Percentiles rank a stretch among this genome's conserved stretches.
These are phyloP conservation scores for Sesbania bispinosa DNA, from an alignment of 306 rosid species.

Conservation along the genomic window DNA sequence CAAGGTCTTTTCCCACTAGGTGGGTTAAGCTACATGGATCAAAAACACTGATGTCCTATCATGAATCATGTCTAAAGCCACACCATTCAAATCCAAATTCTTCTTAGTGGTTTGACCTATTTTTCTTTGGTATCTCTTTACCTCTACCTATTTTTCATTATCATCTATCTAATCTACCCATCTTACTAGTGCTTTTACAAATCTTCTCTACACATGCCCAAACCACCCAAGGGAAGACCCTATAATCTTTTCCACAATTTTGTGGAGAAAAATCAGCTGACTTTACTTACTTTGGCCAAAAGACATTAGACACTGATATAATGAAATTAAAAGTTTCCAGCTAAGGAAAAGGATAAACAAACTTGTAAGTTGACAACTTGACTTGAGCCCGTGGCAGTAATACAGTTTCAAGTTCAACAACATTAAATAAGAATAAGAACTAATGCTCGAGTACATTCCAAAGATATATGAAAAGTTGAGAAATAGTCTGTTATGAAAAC, in stretches of 20 bases:
- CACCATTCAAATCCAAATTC: neutral
- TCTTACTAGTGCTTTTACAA: neutral
- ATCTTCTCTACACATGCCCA: neutral
- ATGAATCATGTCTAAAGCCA: neutral
- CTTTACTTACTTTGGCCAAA: neutral
- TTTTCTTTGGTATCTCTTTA: neutral
- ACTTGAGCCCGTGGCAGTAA: neutral
- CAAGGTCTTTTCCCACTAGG: neutral
- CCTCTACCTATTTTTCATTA: neutral
- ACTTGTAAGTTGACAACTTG: neutral
- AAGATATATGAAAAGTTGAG: neutral
- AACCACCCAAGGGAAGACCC: neutral
- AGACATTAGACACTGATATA: neutral
- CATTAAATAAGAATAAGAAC: neutral
- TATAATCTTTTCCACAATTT: neutral
- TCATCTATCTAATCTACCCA: neutral
- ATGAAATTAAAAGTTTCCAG: neutral
- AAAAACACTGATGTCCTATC: neutral
- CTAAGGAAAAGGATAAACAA: neutral
- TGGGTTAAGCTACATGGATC: neutral
- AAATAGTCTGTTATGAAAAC: neutral
- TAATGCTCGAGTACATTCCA: conserved; percentile 1
- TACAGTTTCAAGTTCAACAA: conserved; percentile 7
- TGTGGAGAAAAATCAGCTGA: neutral
- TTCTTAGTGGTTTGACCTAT: neutral